These are phyloP conservation scores for Sordariomycetes sp. DNA, from an alignment of 2,329 filamentous ascomycete species.

Conservation along the genomic window DNA sequence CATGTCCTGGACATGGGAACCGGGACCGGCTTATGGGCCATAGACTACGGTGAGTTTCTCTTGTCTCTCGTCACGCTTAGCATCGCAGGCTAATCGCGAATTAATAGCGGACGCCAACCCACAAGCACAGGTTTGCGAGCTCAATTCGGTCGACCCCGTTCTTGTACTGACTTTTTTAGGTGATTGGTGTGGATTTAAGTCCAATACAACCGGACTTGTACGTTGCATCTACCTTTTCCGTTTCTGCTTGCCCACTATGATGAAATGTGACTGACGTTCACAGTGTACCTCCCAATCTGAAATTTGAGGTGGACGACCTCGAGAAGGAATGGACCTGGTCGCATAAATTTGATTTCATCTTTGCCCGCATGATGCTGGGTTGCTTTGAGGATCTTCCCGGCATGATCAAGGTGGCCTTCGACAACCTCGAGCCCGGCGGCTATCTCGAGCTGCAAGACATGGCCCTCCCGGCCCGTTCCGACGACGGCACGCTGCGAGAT, in stretches of 20 bases:
- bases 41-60: conserved; percentile 16
- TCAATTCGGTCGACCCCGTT: neutral
- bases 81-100: conserved; percentile 3
- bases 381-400: conserved; percentile 16
- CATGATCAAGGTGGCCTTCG: conserved; percentile 13
- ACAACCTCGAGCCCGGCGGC: conserved; percentile 40
- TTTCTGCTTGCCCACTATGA: neutral
- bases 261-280: neutral
- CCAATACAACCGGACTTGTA: conserved; percentile 20
- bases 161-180: conserved; percentile 1
- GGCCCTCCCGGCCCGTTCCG: conserved; percentile 11
- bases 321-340: conserved; percentile 23
- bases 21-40: conserved; percentile 21
- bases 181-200: conserved; percentile 21
- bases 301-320: conserved; percentile 31
- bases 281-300: conserved; percentile 32
- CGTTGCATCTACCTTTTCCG: neutral
- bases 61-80: conserved; percentile 15
- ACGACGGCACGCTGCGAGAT: conserved; percentile 12
- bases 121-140: conserved; percentile 7
- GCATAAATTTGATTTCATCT: conserved; percentile 24
- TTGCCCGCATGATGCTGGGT: conserved; percentile 20
- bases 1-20: conserved; percentile 20
- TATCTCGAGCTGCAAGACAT: conserved; percentile 49
- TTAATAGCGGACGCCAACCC: conserved; percentile 9